Base-by-base conservation (phyloP, 805 yeast genomes). In the Cyberlindnera lachancei region DNA sequence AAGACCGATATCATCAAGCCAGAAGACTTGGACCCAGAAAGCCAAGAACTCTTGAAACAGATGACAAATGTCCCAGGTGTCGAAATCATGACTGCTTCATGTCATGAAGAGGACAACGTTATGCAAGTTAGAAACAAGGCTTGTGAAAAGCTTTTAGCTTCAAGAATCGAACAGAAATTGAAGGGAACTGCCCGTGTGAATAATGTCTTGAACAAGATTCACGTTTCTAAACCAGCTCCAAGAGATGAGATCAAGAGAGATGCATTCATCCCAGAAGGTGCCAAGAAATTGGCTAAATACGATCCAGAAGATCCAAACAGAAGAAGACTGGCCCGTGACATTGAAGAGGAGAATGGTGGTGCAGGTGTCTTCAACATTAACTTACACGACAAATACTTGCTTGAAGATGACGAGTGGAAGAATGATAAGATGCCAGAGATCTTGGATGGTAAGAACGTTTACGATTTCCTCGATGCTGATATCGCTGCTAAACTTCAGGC, bases 401-500 rank as follows among this genome's bases (percentile, higher is more conserved):
- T 92, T 48, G 98, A 90, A 47, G 90, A 92, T 56, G 97, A 90
- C 32, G 94, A 85, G 44, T 92, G 99, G 99, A 90, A 90, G 72
- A 76, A 86, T 46, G 99, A 92, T 61, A 72, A 81, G 41, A 86
- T 92, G 86, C 99, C 99, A 18, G 99, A 92, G 68, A 72, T 92
- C 34, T 66, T 92, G 56, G 87, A 92, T 53, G 99, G 99, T 63
- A 82, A 77, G 66, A 92, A 92, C 56, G 96, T 92, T 37, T 90
- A 87, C 63, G 99, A 92, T 63, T 92, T 83, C 79, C 71, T 92
- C 58, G 99, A 92, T 53, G 86, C 95, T 26, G 98, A 92, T 48
- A 92, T 92, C 55, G 82, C 87, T 30, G 81, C 85, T 45, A 92
- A 92, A 64, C 72, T 92, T 55, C 86, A 86, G 62, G 95, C 95